Percentiles rank a stretch among this genome's conserved stretches.
Evolutionary conservation across 164 flowering plant species (phyloP).

Genomic region (Tinospora cordifolia): DNA sequence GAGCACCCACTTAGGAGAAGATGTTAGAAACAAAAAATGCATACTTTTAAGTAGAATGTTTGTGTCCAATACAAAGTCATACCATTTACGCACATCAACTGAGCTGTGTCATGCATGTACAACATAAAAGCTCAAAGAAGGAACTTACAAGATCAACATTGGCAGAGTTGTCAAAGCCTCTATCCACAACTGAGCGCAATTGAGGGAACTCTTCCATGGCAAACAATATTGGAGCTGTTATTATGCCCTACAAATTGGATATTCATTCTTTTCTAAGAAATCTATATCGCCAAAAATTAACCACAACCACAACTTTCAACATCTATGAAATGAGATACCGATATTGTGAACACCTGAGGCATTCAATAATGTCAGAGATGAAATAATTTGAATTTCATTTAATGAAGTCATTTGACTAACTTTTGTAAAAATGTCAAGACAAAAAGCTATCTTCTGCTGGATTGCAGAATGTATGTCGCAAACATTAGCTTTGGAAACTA

Average conservation of each 20-base stretch:
- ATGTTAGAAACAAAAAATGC: no score
- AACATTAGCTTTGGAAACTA: not conserved
- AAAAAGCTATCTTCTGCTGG: no score
- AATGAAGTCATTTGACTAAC: not conserved
- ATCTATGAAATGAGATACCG: not conserved
- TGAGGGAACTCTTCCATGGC: constrained; percentile 96
- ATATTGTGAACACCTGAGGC: no score
- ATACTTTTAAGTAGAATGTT: no score
- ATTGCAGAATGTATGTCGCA: no score
- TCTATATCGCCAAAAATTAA: not conserved
- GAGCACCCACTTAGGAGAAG: no score
- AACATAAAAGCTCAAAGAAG: not conserved
- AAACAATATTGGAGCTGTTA: constrained; percentile 88
- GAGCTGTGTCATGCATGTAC: not conserved
- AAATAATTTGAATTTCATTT: not conserved
- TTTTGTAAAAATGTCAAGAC: not conserved
- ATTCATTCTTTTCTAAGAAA: not conserved
- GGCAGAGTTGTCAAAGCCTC: constrained; percentile 60
- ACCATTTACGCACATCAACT: not conserved
- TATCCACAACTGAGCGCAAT: constrained; percentile 50
- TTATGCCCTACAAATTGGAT: constrained; percentile 44
- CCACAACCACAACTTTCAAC: not conserved
- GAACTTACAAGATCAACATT: constrained; percentile 76
- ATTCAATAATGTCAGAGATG: not conserved
- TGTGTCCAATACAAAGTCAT: not conserved